These are phyloP conservation scores for Nemania serpens DNA, from an alignment of 2,329 filamentous ascomycete species.

Conservation along the genomic window DNA sequence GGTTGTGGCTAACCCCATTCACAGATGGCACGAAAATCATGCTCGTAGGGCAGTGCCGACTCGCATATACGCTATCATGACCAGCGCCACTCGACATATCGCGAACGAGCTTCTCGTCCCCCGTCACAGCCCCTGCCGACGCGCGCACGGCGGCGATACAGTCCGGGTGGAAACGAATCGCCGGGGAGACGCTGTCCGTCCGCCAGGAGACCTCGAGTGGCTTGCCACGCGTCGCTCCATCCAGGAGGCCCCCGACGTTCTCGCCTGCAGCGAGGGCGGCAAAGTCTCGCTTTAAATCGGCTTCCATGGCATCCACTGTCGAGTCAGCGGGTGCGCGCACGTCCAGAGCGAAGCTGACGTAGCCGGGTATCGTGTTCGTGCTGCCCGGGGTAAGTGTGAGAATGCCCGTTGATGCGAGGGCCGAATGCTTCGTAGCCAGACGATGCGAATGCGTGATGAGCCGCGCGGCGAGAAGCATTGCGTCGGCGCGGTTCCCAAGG, in stretches of 20 bases:
- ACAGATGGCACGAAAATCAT: conserved; percentile 71
- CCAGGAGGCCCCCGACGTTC: conserved; percentile 53
- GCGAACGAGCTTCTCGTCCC: conserved; percentile 49
- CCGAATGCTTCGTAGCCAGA: conserved; percentile 62
- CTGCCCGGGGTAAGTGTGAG: conserved; percentile 68
- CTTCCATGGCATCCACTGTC: conserved; percentile 62
- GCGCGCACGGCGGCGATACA: conserved; percentile 69
- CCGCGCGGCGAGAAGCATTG: conserved; percentile 67
- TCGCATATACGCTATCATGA: conserved; percentile 62
- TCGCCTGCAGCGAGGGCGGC: conserved; percentile 61
- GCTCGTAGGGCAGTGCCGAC: conserved; percentile 61
- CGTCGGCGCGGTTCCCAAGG: conserved; percentile 67
- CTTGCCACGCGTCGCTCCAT: conserved; percentile 30
- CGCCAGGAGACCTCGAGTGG: conserved; percentile 50
- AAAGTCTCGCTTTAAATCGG: conserved; percentile 62
- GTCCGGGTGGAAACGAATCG: conserved; percentile 67
- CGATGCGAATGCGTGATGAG: conserved; percentile 70
- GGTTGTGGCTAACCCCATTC: conserved; percentile 67
- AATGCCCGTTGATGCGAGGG: conserved; percentile 72
- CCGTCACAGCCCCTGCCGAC: conserved; percentile 62
- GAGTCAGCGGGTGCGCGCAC: conserved; percentile 62
- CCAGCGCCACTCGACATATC: conserved; percentile 50
- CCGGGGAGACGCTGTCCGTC: conserved; percentile 65
- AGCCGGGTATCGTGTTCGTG: conserved; percentile 74
- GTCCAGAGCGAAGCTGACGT: conserved; percentile 70